Conservation (phyloP, 306 rosid genomes). For the Psophocarpus tetragonolobus region DNA sequence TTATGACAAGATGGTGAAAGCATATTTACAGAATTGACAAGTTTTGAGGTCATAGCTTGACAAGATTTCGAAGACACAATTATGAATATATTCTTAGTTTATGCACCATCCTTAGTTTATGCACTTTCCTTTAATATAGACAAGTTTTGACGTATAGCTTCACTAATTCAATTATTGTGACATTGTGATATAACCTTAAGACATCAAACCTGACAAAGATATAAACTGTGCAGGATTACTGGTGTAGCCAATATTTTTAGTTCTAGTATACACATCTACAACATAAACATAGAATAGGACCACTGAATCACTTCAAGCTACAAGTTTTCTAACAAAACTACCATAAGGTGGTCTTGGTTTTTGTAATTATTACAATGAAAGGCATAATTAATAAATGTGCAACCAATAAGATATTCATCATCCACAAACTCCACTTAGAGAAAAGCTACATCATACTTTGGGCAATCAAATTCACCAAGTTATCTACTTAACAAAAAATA, state of each 20-base stretch:
- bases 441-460: not conserved
- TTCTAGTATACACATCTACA: slow-evolving; percentile 2
- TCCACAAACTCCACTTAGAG: not conserved
- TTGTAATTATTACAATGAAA: not conserved
- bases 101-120: not conserved
- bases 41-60: slow-evolving; percentile 84
- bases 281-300: not conserved
- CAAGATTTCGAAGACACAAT: slow-evolving; percentile 75
- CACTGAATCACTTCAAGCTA: not conserved
- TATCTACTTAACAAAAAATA: slow-evolving; percentile 4
- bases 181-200: not conserved
- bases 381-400: not conserved
- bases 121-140: not conserved
- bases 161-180: slow-evolving; percentile 5
- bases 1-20: not conserved
- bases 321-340: not conserved
- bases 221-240: not conserved
- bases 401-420: slow-evolving; percentile 15
- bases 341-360: not conserved
- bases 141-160: too few species aligned
- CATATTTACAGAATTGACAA: slow-evolving; percentile 73
- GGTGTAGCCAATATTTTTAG: not conserved
- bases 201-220: not conserved
- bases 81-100: too few species aligned
- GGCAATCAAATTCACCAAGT: slow-evolving; percentile 10